phyloP scores from a whole-genome alignment of 2,329 filamentous ascomycete genomes.

The Penicillium frequentans region DNA sequence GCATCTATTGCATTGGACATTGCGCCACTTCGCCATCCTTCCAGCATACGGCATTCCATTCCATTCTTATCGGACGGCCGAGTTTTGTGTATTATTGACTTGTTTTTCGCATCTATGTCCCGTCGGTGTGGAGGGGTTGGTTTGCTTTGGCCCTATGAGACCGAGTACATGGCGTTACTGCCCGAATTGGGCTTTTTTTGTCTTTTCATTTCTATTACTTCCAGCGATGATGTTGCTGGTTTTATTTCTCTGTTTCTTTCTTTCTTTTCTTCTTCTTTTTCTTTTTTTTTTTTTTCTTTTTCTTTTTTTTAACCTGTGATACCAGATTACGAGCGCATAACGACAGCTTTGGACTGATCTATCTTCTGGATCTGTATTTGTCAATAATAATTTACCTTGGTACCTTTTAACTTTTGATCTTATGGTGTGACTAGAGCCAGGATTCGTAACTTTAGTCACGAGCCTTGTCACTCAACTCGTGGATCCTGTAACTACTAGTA shows the following conservation, averaged over 20 bases:
- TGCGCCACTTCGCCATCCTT: conserved; percentile 5
- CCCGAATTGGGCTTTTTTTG: background rate
- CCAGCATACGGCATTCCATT: conserved; percentile 2
- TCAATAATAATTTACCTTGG: conserved; percentile 17
- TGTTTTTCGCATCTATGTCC: background rate
- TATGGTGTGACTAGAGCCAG: too few species aligned
- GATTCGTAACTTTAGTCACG: too few species aligned
- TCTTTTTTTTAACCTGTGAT: conserved; percentile 22
- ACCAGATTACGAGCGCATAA: conserved; percentile 34
- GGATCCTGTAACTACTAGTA: too few species aligned
- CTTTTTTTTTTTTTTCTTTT: conserved; percentile 8
- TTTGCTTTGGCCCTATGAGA: background rate
- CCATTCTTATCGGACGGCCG: conserved; percentile 8
- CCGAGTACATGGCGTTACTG: background rate
- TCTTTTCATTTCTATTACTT: background rate
- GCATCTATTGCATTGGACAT: conserved; percentile 15
- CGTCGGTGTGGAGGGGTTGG: background rate
- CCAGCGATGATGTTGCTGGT: background rate
- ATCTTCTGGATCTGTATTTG: conserved; percentile 32
- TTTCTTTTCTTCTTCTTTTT: conserved; percentile 8
- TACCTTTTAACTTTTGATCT: background rate
- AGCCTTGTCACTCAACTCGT: too few species aligned
- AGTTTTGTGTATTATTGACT: conserved; percentile 12
- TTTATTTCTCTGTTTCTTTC: background rate
- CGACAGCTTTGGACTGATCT: conserved; percentile 19